Percentiles rank a stretch among this genome's conserved stretches.
These are phyloP conservation scores for Fistulifera pelliculosa DNA, from an alignment of 108 stramenopile genomes.

Conservation along the genomic window DNA sequence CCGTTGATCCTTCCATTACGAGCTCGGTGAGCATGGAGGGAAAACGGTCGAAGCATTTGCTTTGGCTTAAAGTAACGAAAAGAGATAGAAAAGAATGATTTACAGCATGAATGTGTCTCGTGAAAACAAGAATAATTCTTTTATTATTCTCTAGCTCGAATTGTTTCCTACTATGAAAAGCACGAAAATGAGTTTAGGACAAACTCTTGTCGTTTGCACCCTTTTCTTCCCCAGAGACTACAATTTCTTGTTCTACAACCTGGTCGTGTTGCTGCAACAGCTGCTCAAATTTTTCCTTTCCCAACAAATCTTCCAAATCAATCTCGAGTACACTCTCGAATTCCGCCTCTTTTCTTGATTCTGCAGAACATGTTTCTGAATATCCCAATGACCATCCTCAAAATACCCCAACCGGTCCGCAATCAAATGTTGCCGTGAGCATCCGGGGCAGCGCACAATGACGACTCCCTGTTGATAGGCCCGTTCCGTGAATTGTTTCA, in stretches of 20 bases:
- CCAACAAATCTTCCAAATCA: constrained; percentile 62
- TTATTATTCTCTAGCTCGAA: no score
- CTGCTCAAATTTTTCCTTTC: constrained; percentile 19
- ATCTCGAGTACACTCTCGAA: constrained; percentile 71
- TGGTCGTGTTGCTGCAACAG: neutral
- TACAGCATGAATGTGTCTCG: no score
- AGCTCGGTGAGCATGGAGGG: constrained; percentile 28
- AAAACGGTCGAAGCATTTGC: constrained; percentile 40
- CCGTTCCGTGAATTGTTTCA: constrained; percentile 89
- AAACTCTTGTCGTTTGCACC: no score
- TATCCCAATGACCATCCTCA: constrained; percentile 60
- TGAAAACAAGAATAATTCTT: no score
- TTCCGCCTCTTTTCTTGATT: constrained; percentile 18
- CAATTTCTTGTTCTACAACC: no score
- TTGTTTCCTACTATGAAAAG: no score
- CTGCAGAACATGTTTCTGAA: constrained; percentile 42
- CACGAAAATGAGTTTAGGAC: no score
- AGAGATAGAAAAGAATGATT: no score
- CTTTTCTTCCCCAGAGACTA: no score
- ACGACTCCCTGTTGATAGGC: constrained; percentile 93
- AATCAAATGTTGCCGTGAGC: constrained; percentile 90
- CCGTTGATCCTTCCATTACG: constrained; percentile 63
- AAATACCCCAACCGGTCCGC: constrained; percentile 88
- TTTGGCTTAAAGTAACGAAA: constrained; percentile 11
- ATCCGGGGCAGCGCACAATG: constrained; percentile 88